Base-by-base conservation (phyloP, 208 protist genomes). In the Wallacemonas sp. region DNA sequence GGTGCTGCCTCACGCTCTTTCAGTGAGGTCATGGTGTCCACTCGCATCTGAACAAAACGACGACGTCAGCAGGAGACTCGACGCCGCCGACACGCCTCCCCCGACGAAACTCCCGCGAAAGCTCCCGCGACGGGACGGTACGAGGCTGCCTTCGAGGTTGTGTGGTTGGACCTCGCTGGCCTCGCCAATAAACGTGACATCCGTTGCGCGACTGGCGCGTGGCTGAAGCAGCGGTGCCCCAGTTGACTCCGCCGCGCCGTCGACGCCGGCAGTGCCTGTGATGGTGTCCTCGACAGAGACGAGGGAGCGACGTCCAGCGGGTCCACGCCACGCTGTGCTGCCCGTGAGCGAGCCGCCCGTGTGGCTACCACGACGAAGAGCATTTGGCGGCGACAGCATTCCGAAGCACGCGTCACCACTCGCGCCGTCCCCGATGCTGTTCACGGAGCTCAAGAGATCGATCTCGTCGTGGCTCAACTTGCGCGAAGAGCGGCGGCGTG, bases 101-200 rank as follows among this genome's bases (percentile, higher is more conserved):
- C 9, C 36, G 36, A 6, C 36, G 36, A 17, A 41, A 14, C 36
- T 41, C 9, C 36, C 36, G 9, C 36, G 9, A 41, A 41, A 41
- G 36, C 36, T 41, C 14, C 36, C 36, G 36, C 36, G 6, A 14
- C 36, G 36, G 14, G 36, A 41, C 44, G n/a, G 17, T 5, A 49
- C 9, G 52, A 3, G 2, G 52, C 52, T 41, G 52, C 52, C 27
- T 6, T 58, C 52, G 16, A 41, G 30, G 23, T 58, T 58, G 52
- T 39, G 52, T 24, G n/a, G 19, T 19, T 2, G 11, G 5, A 58
- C 52, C 11, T 34, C 52, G 4, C 23, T 41, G 16, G 52, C 14
- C n/a, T 58, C 52, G 32, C 52, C 52, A 58, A 58, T 41, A 23
- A 58, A 58, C 17, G 52, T 58, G 17, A 58, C 52, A 23, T 58